Evolutionary conservation across 2,329 filamentous ascomycete genomes (phyloP).

Genomic region (Fonsecaea nubica): DNA sequence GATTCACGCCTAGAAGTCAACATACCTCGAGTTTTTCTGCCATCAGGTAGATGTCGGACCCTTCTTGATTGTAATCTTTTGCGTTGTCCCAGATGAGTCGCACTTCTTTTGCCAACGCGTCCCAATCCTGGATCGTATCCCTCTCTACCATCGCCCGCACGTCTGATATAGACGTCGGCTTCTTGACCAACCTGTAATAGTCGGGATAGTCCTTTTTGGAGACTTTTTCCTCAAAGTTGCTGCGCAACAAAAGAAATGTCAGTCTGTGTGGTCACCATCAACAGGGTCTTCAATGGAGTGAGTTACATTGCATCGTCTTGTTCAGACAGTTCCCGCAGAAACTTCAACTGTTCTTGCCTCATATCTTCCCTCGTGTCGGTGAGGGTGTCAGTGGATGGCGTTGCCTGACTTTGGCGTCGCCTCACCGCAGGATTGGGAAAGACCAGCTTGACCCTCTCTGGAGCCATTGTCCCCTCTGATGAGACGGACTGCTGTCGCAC

Average conservation of each 20-base stretch:
- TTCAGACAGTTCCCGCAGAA: slow-evolving; percentile 36
- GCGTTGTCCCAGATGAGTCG: slow-evolving; percentile 88
- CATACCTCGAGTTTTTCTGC: slow-evolving; percentile 78
- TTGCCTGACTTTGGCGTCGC: slow-evolving; percentile 33
- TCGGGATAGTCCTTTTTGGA: slow-evolving; percentile 62
- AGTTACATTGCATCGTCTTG: slow-evolving; percentile 32
- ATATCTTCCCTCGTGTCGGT: slow-evolving; percentile 26
- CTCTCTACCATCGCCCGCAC: slow-evolving; percentile 80
- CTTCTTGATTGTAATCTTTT: slow-evolving; percentile 88
- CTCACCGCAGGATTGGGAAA: slow-evolving; percentile 24
- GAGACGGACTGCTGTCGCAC: slow-evolving; percentile 29
- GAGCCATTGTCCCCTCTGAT: slow-evolving; percentile 24
- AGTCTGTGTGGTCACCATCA: slow-evolving; percentile 27
- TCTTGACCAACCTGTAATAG: slow-evolving; percentile 83
- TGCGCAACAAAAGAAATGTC: slow-evolving; percentile 34
- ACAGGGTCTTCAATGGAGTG: not conserved
- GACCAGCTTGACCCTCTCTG: slow-evolving; percentile 36
- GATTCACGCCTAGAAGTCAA: slow-evolving; percentile 17
- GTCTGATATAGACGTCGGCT: slow-evolving; percentile 78
- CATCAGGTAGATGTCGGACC: slow-evolving; percentile 79
- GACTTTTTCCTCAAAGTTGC: slow-evolving; percentile 68
- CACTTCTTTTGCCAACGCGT: slow-evolving; percentile 77
- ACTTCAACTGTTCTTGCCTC: slow-evolving; percentile 30
- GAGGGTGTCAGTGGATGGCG: slow-evolving; percentile 26
- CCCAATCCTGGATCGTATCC: slow-evolving; percentile 79